Evolutionary conservation across 2,329 filamentous ascomycete genomes (phyloP), one percentile per base, ranked within the genome.

Genomic region (Podosphaera aphanis): DNA sequence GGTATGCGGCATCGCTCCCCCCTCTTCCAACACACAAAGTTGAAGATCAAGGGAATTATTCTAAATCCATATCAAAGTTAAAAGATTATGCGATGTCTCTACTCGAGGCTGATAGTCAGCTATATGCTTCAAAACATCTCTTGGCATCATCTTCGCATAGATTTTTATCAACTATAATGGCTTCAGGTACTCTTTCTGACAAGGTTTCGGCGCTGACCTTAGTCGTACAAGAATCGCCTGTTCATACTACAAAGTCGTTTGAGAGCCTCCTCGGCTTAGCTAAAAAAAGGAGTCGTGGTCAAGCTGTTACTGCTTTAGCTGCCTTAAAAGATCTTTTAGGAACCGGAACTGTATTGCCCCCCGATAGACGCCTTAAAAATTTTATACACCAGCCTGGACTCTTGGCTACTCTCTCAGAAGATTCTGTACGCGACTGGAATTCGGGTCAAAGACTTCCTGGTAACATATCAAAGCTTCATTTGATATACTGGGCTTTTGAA

Each of bases 131-230:
- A 21, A 78, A 70, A 36, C 69, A 83, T 53, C 66, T 81, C 47
- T 75, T 82, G 5, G 75, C 83, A 44, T 84, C 83, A 21, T 90
- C 88, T 2, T 88, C 86, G 36, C 82, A 92, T 62, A 93, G 86
- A 61, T 98, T 98, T 67, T 78, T 95, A 68, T 83, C 86, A 1
- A 93, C 85, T 16, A 94, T 98, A 60, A 94, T 95, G 83, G 69
- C 84, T 8, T 92, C 86, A 1, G 90, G 90, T 67, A 98, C 92
- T 8, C 73, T 95, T 54, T 92, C 85, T 47, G 90, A 98, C 61
- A 95, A 94, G 61, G 80, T 95, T 38, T 98, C 90, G 2, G 92
- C 90, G 2, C 67, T 98, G 57, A 98, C 90, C 3, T 68, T 98
- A 53, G 81, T 90, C 47, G 77, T 94, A 11, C 92, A 98, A 64